Percentiles rank a stretch among this genome's conserved stretches.
Conservation (phyloP, 2,329 filamentous ascomycete genomes). For the Ilyonectria destructans region DNA sequence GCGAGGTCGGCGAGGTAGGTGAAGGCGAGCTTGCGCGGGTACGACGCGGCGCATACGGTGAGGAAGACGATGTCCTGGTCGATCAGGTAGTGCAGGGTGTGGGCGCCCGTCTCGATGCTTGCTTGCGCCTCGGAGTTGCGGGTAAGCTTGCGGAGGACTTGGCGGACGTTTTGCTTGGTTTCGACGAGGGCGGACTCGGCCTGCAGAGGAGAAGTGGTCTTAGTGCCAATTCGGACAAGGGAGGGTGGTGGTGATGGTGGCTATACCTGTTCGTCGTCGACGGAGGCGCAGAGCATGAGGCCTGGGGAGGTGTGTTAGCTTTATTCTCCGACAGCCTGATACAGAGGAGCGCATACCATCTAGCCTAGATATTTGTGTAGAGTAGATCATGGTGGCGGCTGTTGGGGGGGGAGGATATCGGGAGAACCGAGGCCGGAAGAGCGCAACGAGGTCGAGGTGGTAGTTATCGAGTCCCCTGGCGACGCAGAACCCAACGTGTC, state of each 20-base stretch:
- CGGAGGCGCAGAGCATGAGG: constrained; percentile 94
- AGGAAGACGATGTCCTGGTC: constrained; percentile 89
- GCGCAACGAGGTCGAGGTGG: constrained; percentile 25
- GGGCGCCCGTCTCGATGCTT: constrained; percentile 87
- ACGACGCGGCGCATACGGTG: constrained; percentile 92
- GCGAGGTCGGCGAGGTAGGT: constrained; percentile 96
- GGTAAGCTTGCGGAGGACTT: constrained; percentile 89
- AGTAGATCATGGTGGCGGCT: constrained; percentile 79
- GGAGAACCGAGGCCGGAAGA: constrained; percentile 7
- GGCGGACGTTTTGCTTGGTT: constrained; percentile 91
- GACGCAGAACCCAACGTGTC: constrained; percentile 45
- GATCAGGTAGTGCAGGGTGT: constrained; percentile 93
- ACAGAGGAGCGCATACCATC: constrained; percentile 75
- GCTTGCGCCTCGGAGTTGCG: constrained; percentile 93
- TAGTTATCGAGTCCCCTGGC: constrained; percentile 29
- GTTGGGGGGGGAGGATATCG: constrained; percentile 16
- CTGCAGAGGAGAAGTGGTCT: constrained; percentile 34
- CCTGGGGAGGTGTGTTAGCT: constrained; percentile 67
- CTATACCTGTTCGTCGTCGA: constrained; percentile 87
- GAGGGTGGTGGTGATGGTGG: constrained; percentile 52
- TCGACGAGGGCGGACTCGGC: constrained; percentile 85
- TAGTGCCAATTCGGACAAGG: constrained; percentile 18
- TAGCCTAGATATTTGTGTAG: constrained; percentile 93
- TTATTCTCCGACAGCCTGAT: constrained; percentile 9
- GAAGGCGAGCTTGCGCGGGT: constrained; percentile 98